A percentile compares a stretch with the other conserved stretches of the same genome.
These are phyloP conservation scores for Cercophora samala DNA, from an alignment of 495 filamentous ascomycete species.

Conservation along the genomic window DNA sequence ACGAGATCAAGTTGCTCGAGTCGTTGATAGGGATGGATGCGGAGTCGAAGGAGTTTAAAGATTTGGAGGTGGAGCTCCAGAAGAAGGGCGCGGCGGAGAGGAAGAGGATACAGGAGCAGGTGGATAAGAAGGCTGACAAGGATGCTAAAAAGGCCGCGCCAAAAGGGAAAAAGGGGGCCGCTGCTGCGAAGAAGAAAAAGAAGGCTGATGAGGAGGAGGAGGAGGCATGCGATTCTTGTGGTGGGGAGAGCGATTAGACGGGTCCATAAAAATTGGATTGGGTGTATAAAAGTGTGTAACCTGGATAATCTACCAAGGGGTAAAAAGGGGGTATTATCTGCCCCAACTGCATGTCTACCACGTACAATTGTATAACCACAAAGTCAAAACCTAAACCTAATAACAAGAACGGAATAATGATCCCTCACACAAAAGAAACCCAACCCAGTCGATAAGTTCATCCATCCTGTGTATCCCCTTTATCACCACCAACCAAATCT, in stretches of 20 bases:
- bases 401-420: conserved; percentile 17
- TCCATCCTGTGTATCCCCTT: neutral
- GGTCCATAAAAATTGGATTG: no score
- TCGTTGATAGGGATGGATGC: conserved; percentile 77
- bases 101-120: conserved; percentile 69
- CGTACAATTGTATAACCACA: neutral
- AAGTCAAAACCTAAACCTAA: conserved; percentile 1
- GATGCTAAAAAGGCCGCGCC: conserved; percentile 51
- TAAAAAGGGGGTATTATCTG: neutral
- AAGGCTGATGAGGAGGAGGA: conserved; percentile 38
- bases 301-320: neutral
- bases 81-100: conserved; percentile 66
- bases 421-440: neutral
- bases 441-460: no score
- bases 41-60: conserved; percentile 67
- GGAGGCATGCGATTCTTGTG: conserved; percentile 27
- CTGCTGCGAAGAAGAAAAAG: conserved; percentile 30
- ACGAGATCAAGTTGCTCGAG: conserved; percentile 87
- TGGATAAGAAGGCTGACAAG: conserved; percentile 54
- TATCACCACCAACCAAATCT: neutral
- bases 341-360: neutral
- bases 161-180: conserved; percentile 28
- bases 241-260: conserved; percentile 28
- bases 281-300: neutral
- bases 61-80: conserved; percentile 52